A percentile compares a stretch with the other conserved stretches of the same genome.
These are phyloP conservation scores for Neurospora sp. DNA, from an alignment of 495 filamentous ascomycete species.

Conservation along the genomic window DNA sequence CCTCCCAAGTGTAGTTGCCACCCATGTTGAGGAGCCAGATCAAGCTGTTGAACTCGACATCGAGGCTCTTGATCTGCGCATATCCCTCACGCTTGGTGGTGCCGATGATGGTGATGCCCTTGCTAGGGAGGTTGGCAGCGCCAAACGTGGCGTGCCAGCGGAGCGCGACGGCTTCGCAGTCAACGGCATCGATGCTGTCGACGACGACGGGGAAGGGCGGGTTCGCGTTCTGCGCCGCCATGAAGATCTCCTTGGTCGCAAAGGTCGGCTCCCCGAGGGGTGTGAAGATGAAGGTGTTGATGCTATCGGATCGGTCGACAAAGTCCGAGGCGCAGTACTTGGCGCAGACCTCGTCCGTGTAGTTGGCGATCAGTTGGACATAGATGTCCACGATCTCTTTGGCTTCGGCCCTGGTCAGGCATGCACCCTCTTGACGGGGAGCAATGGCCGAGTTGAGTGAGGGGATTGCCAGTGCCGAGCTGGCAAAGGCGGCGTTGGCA, in stretches of 20 bases:
- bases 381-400: conserved; percentile 23
- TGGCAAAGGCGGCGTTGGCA: conserved; percentile 14
- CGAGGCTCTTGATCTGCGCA: conserved; percentile 24
- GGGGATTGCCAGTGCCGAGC: conserved; percentile 19
- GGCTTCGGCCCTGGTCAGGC: conserved; percentile 21
- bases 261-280: conserved; percentile 24
- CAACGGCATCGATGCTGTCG: conserved; percentile 24
- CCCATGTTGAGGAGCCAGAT: conserved; percentile 30
- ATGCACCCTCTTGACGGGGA: conserved; percentile 8
- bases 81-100: conserved; percentile 19
- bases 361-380: conserved; percentile 24
- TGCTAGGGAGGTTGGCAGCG: conserved; percentile 21
- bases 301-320: conserved; percentile 27
- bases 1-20: conserved; percentile 25
- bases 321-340: conserved; percentile 28
- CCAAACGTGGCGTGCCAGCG: conserved; percentile 30
- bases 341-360: conserved; percentile 20
- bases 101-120: conserved; percentile 24
- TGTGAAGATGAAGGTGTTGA: conserved; percentile 29
- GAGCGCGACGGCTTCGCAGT: conserved; percentile 21
- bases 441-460: conserved; percentile 7
- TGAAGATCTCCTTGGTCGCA: conserved; percentile 27
- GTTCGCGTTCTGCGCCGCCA: conserved; percentile 23
- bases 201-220: conserved; percentile 24
- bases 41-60: conserved; percentile 29